Base-by-base conservation (phyloP, 192 early-diverging fungal species). In the Coemansia sp. region DNA sequence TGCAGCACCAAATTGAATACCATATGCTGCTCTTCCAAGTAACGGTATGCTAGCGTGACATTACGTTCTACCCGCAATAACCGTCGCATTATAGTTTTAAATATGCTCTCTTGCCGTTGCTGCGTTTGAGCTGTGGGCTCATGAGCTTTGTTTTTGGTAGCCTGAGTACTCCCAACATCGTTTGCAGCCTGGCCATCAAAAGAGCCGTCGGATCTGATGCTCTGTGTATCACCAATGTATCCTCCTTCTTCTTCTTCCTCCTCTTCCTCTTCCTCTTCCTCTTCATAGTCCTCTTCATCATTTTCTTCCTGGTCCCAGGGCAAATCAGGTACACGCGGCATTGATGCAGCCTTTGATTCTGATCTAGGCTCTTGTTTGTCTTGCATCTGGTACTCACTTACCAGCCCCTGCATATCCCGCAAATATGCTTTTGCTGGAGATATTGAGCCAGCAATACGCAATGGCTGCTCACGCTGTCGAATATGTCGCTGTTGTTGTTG, bases 41-140 rank as follows among this genome's bases (percentile, higher is more conserved):
- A 90, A 48, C 80, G 81, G 50, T 86, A 84, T 14, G 85, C 83
- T 14, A 89, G 59, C 0, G 89, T 90, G 3, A 89, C 79, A 61
- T 94, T 94, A 18, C 84, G 72, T 58, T 97, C 95, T 9, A 97
- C 72, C 12, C 79, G 66, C 28, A 74, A 66, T 2, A 97, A 71
- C 12, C 94, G 85, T 53, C 89, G 92, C 81, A 92, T 86, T 30
- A 97, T 94, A 7, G 87, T 93, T 50, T 94, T 94, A 70, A 91
- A 95, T 33, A 94, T 87, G 30, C 84, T 88, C 43, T 91, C 92
- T 57, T 93, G 90, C 11, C 83, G 83, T 35, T 52, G 48, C 35
- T 41, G 63, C n/a, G 48, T 23, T 14, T 18, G 48, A 31, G 8
- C 8, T 21, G 64, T 38, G 26, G 35, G 63, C 53, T 15, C 63